Percentiles rank a stretch among this genome's conserved stretches.
Evolutionary conservation across 2,329 filamentous ascomycete genomes (phyloP).

Genomic region (Colletotrichum plurivorum): DNA sequence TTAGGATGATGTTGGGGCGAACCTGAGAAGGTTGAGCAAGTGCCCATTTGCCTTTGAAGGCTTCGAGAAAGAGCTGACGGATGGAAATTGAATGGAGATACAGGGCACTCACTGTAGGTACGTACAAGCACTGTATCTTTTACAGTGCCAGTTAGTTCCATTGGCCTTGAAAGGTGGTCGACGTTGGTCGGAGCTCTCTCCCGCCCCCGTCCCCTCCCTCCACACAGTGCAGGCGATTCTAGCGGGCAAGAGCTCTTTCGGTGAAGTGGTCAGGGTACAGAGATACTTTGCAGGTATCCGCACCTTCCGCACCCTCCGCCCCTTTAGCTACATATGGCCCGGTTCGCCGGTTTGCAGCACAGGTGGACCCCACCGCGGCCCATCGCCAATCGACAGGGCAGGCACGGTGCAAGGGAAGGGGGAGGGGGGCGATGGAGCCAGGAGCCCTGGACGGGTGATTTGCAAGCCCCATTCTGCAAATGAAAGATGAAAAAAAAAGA

Average conservation of each 20-base stretch:
- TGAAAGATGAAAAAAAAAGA: background rate
- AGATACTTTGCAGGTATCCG: constrained; percentile 1
- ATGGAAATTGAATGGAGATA: too few relatives aligned
- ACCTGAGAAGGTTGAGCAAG: background rate
- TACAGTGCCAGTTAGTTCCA: too few relatives aligned
- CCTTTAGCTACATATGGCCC: constrained; percentile 31
- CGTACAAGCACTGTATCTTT: too few relatives aligned
- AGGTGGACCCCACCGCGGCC: constrained; percentile 2
- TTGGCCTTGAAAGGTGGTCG: too few relatives aligned
- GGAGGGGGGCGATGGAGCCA: background rate
- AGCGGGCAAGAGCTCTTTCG: too few relatives aligned
- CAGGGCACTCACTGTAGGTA: too few relatives aligned
- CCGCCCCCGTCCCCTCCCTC: too few relatives aligned
- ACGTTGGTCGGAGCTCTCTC: constrained; percentile 22
- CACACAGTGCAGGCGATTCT: background rate
- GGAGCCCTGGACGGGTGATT: constrained; percentile 8
- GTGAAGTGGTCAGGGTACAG: too few relatives aligned
- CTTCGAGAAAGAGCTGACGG: too few relatives aligned
- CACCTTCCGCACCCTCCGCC: background rate
- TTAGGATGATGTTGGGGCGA: constrained; percentile 20
- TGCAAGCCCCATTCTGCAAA: background rate
- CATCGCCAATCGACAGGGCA: constrained; percentile 26
- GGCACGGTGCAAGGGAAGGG: constrained; percentile 13
- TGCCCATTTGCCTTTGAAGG: too few relatives aligned
- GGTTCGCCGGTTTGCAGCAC: background rate